Conservation (phyloP, 148 eudicot species). For the Cornus kousa region DNA sequence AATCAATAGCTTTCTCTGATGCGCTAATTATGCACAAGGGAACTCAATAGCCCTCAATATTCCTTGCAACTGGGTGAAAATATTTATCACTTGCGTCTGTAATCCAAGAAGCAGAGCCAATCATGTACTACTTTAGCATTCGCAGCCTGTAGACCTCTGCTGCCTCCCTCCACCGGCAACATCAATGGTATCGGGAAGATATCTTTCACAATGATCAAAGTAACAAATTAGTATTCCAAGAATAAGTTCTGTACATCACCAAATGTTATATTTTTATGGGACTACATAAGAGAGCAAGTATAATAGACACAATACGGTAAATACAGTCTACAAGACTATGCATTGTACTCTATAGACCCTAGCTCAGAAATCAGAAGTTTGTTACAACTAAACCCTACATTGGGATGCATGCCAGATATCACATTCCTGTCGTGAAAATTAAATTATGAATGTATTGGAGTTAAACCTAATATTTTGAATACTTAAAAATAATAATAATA, state of each 20-base stretch:
- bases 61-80: background rate
- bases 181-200: slow-evolving; percentile 66
- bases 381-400: too few relatives aligned
- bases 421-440: too few relatives aligned
- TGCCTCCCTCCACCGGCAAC: slow-evolving; percentile 51
- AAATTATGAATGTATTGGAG: too few relatives aligned
- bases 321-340: background rate
- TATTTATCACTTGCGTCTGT: background rate
- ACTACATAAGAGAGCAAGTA: background rate
- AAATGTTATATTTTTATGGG: too few relatives aligned
- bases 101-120: background rate
- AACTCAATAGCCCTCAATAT: background rate
- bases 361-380: background rate
- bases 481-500: too few relatives aligned
- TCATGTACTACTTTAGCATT: slow-evolving; percentile 30
- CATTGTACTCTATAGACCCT: background rate
- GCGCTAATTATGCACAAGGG: background rate
- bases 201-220: slow-evolving; percentile 26
- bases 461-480: too few relatives aligned
- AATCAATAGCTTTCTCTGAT: too few relatives aligned
- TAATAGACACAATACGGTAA: too few relatives aligned
- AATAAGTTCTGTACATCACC: background rate
- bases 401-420: too few relatives aligned
- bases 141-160: slow-evolving; percentile 63
- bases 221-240: background rate